Base-by-base conservation (phyloP, 2,329 filamentous ascomycete genomes). In the Phaeoacremonium minimum region DNA sequence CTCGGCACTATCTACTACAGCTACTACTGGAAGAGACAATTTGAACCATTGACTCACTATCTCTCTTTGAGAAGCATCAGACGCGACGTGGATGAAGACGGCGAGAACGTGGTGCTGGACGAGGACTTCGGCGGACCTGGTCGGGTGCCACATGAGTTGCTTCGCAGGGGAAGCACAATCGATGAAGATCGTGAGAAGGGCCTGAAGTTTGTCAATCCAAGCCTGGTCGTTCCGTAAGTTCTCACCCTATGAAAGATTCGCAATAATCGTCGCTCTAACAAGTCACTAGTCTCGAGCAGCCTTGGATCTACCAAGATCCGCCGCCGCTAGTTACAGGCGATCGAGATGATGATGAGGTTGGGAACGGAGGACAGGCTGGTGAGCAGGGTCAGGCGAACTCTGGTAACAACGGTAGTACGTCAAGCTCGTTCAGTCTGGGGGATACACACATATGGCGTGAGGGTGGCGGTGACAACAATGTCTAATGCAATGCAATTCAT, bases 11-110 rank as follows among this genome's bases (percentile, higher is more conserved):
- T 95, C 13, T 97, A 91, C 90, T 95, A 94, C 55, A 85, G 78
- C 45, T 86, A 87, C 58, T 85, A 87, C 47, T 97, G 87, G 56
- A 74, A 77, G 30, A 74, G 76, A 30, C 85, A 85, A 1, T 98
- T 93, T 51, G 85, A 88, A 51, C 91, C 93, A 1, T 65, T 98
- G 41, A 95, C 90, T 60, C 84, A 81, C 49, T 96, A 93, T 56
- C 97, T 98, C 56, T 89, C 94, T 18, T 67, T 98, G 30, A 77
- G 87, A 44, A 95, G 88, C 50, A 87, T 98, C 41, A 77, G 83
- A 46, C 71, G 78, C 17, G 69, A 74, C 12, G 53, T 56, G 7
- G 58, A 60, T 8, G 54, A 63, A 18, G 47, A 53, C 11, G 57
- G 31, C 31, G 36, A 29, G 4, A 39, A 30, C 33, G 30, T 60